phyloP scores from a whole-genome alignment of 2,329 filamentous ascomycete genomes.

The Calonectria hawksworthii region DNA sequence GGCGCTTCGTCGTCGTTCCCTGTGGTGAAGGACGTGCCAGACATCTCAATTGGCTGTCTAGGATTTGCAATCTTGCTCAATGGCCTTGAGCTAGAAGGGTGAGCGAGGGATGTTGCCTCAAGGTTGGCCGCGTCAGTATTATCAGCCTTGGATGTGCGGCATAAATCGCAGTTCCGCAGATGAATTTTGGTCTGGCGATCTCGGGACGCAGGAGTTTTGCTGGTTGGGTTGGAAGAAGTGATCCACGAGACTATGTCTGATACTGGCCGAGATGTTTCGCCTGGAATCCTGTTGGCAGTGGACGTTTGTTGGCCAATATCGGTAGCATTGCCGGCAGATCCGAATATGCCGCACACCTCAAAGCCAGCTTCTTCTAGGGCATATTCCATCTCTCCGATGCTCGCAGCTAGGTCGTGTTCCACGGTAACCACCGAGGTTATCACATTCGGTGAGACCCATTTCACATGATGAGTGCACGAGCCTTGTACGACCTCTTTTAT shows the following conservation, averaged over 20 bases:
- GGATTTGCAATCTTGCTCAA: constrained; percentile 25
- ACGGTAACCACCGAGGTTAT: constrained; percentile 78
- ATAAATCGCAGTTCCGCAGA: constrained; percentile 56
- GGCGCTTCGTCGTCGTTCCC: constrained; percentile 55
- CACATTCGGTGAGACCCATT: constrained; percentile 77
- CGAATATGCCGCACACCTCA: constrained; percentile 66
- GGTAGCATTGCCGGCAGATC: constrained; percentile 50
- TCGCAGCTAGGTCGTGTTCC: constrained; percentile 62
- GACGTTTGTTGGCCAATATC: constrained; percentile 42
- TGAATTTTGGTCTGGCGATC: constrained; percentile 47
- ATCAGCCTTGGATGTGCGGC: constrained; percentile 38
- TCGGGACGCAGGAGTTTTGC: constrained; percentile 38
- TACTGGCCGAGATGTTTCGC: constrained; percentile 29
- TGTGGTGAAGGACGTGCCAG: constrained; percentile 47
- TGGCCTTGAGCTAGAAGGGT: background rate
- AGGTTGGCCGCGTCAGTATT: background rate
- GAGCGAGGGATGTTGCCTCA: background rate
- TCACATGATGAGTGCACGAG: constrained; percentile 60
- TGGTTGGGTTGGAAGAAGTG: constrained; percentile 47
- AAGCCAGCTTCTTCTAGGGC: constrained; percentile 71
- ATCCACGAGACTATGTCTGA: constrained; percentile 45
- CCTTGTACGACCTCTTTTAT: constrained; percentile 72
- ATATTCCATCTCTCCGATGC: constrained; percentile 58
- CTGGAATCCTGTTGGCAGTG: constrained; percentile 31
- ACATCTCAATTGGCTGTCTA: constrained; percentile 20